A percentile compares a stretch with the other conserved stretches of the same genome.
Conservation (phyloP, 2,329 filamentous ascomycete species). For the Alternaria atra region DNA sequence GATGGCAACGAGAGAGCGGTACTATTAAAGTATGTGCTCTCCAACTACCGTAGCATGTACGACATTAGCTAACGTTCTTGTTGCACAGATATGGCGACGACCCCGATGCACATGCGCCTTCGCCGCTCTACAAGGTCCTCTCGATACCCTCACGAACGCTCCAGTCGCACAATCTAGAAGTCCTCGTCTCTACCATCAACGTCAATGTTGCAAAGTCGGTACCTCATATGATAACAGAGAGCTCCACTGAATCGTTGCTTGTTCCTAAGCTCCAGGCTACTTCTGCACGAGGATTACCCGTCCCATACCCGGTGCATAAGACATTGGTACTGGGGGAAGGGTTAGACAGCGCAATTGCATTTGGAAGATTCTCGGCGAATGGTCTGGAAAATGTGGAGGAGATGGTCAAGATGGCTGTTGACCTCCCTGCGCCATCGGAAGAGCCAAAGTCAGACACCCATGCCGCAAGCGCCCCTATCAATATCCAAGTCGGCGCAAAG, state of each 20-base stretch:
- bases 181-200: constrained; percentile 65
- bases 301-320: constrained; percentile 86
- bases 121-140: constrained; percentile 67
- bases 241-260: constrained; percentile 72
- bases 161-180: constrained; percentile 69
- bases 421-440: constrained; percentile 59
- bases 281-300: constrained; percentile 69
- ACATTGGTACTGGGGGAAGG: constrained; percentile 78
- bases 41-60: not conserved
- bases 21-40: constrained; percentile 51
- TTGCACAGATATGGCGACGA: constrained; percentile 63
- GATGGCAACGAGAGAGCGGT: constrained; percentile 49
- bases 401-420: constrained; percentile 65
- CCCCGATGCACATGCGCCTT: constrained; percentile 55
- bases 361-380: constrained; percentile 51
- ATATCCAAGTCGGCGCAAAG: constrained; percentile 68
- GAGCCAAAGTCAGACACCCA: constrained; percentile 40
- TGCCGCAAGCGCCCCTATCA: constrained; percentile 59
- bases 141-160: constrained; percentile 70
- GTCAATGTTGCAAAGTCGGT: constrained; percentile 52
- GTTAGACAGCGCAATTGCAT: constrained; percentile 70
- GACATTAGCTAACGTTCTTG: constrained; percentile 21
- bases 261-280: constrained; percentile 76
- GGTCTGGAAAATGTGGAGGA: constrained; percentile 51
- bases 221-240: constrained; percentile 42